Evolutionary conservation across 2,329 filamentous ascomycete species (phyloP), one percentile per base, ranked within the genome.

Genomic region (Drechslerella stenobrocha): DNA sequence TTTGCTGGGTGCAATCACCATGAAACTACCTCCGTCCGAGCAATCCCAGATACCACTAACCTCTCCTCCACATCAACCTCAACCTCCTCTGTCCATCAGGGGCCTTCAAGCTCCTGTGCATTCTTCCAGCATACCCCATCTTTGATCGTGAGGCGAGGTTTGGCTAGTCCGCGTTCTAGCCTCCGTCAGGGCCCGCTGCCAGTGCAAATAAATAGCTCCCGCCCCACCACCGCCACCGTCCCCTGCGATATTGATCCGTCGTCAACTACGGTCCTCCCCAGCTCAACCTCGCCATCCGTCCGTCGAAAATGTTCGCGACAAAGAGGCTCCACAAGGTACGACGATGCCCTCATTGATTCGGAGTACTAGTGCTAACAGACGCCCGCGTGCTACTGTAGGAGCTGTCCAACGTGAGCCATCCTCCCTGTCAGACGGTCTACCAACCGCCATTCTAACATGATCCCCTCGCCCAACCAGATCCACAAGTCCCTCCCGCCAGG

Each of bases 401-500:
- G 77, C 79, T 84, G 57, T 70, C 76, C 3, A 84, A 84, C 78
- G 81, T 83, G 79, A 52, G 11, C 45, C 57, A 13, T 37, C 28
- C 23, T 42, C 52, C 15, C 32, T 45, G 32, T 35, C 18, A 26
- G 15, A 8, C 20, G 15, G n/a, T 34, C 3, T 22, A 23, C 45
- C 22, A 22, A 44, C 5, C 20, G 9, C 24, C n/a, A 28, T n/a
- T 18, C 45, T 18, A n/a, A 48, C 8, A 22, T 8, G 37, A 20
- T 5, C 15, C 11, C 23, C 45, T 48, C n/a, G 45, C 28, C 9
- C 48, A 26, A 56, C 46, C 69, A 85, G 83, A 83, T 85, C 70
- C 81, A 78, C 69, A 77, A 77, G 52, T 80, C 79, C 66, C 75
- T 86, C 35, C 84, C 85, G 37, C 84, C 84, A 15, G 84, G 85